Base-by-base conservation (phyloP, 371 early-diverging fungal genomes). In the Saksenaea oblongispora region DNA sequence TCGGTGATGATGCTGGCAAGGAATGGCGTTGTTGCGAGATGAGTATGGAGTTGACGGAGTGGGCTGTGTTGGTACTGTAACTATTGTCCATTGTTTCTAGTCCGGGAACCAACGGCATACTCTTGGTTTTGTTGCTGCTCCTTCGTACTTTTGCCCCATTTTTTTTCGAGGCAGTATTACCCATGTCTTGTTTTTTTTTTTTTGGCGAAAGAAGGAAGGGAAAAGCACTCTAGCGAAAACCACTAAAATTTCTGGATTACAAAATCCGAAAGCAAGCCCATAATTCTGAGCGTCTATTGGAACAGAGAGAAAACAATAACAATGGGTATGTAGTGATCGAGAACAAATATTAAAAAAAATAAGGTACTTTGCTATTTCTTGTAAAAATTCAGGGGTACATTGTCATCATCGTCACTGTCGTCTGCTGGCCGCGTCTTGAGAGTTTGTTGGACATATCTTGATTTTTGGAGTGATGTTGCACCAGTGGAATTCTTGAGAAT, bases 41-140 rank as follows among this genome's bases (percentile, higher is more conserved):
- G 63, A 72, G 67, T 56, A 76, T 72, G 31, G 76, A 72, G 34
- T 67, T 72, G 42, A 62, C 66, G 1, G 73, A 72, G 11, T 64
- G 63, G 3, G 66, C 61, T 8, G 73, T 76, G 67, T 70, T 73
- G 39, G 65, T 68, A 26, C 66, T 71, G 27, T 56, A 64, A 13
- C 64, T 68, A 44, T 72, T 70, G 34, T 69, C 73, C 17, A 61
- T 51, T 39, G 39, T 9, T 34, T 60, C 63, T 24, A 63, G 63
- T 3, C 63, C 42, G 34, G 58, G 7, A 44, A 57, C 57, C 17
- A 39, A 22, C 10, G 58, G 58, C 42, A 63, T 56, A 47, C 58
- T 58, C 37, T 63, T 63, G 51, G 51, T 22, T 47, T 47, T 47
- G 51, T 47, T 47, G 15, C 54, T 51, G 4, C 22, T 27, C 2